These are phyloP conservation scores for Epichloe baconii DNA, from an alignment of 2,329 filamentous ascomycete species.

Conservation along the genomic window DNA sequence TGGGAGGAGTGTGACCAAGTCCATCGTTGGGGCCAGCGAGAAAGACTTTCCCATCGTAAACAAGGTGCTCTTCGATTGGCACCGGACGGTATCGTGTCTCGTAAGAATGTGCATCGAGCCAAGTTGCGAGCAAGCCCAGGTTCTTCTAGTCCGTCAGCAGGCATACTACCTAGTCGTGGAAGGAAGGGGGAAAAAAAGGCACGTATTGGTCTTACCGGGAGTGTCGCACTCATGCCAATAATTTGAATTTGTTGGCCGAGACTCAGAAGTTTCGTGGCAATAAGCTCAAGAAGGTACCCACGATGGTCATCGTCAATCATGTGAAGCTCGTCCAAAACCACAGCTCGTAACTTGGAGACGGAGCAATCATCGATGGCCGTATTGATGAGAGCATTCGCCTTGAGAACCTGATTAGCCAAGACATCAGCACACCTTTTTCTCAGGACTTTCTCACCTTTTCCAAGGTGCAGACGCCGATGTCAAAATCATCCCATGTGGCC, in stretches of 20 bases:
- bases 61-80: conserved; percentile 63
- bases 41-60: conserved; percentile 58
- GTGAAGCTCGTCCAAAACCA: conserved; percentile 69
- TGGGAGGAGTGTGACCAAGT: conserved; percentile 44
- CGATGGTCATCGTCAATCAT: conserved; percentile 68
- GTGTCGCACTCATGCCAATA: conserved; percentile 67
- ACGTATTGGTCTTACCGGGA: conserved; percentile 39
- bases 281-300: conserved; percentile 62
- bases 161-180: neutral
- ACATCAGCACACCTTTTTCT: neutral
- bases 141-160: conserved; percentile 36
- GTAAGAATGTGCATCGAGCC: conserved; percentile 60
- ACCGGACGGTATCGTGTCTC: conserved; percentile 61
- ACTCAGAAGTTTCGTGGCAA: conserved; percentile 60
- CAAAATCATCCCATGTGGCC: conserved; percentile 58
- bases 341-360: conserved; percentile 48
- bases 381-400: conserved; percentile 67
- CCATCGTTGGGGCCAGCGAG: conserved; percentile 40
- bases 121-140: conserved; percentile 52
- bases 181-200: too few relatives aligned
- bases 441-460: conserved; percentile 41
- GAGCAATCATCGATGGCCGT: conserved; percentile 57
- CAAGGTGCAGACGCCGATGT: conserved; percentile 67
- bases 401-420: conserved; percentile 3
- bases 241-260: conserved; percentile 56